A percentile compares a stretch with the other conserved stretches of the same genome.
Evolutionary conservation across 2,329 filamentous ascomycete species (phyloP).

Genomic region (Eutypa lata): DNA sequence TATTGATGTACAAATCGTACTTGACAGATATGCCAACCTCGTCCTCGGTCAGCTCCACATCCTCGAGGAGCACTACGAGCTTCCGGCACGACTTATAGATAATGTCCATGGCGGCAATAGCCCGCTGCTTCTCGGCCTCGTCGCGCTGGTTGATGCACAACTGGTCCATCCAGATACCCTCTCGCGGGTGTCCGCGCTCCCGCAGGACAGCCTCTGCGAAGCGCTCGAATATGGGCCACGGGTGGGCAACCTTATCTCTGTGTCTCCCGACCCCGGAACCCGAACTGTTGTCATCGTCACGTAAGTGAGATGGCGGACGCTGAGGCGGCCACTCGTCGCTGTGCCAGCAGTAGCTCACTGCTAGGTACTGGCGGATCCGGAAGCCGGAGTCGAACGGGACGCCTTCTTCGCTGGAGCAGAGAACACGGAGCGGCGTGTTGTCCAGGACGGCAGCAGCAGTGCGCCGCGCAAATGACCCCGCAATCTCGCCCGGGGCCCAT

Average conservation of each 20-base stretch:
- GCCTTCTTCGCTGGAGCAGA: slow-evolving; percentile 5
- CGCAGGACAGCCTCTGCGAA: slow-evolving; percentile 7
- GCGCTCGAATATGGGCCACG: slow-evolving; percentile 4
- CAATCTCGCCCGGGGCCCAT: slow-evolving; percentile 1
- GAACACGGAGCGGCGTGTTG: slow-evolving; percentile 1
- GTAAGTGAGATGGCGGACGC: background rate
- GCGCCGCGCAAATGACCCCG: slow-evolving; percentile 1
- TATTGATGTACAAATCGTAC: background rate
- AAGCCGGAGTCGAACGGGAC: slow-evolving; percentile 5
- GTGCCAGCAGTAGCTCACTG: slow-evolving; percentile 8
- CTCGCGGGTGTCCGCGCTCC: slow-evolving; percentile 5
- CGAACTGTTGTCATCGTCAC: too few relatives aligned
- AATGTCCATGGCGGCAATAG: slow-evolving; percentile 4
- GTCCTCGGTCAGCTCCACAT: background rate
- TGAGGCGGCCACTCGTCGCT: slow-evolving; percentile 2
- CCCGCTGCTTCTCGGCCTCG: slow-evolving; percentile 2
- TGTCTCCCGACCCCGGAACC: too few relatives aligned
- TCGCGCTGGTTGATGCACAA: slow-evolving; percentile 9
- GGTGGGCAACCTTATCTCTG: background rate
- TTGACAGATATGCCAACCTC: background rate
- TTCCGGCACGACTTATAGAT: slow-evolving; percentile 5
- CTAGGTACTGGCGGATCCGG: slow-evolving; percentile 6
- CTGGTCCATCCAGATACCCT: slow-evolving; percentile 8
- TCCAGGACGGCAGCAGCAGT: slow-evolving; percentile 1
- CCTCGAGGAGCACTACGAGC: slow-evolving; percentile 3